These are phyloP conservation scores for Prosopis cineraria DNA, from an alignment of 306 rosid species.

Conservation along the genomic window DNA sequence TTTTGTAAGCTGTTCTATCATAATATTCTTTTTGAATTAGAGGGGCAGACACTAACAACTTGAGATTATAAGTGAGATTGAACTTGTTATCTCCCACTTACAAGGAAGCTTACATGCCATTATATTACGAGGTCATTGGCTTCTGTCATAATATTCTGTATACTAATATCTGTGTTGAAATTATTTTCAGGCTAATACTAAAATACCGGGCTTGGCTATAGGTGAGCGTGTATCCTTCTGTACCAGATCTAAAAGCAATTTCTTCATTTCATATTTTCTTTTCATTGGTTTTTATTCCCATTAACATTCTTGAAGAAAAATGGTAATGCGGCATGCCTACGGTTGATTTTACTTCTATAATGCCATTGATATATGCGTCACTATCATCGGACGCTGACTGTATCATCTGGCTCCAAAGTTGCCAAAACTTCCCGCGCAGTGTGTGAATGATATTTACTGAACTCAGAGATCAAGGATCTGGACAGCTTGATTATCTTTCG, in stretches of 20 bases:
- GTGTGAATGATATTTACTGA: background rate
- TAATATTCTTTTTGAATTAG: too few relatives aligned
- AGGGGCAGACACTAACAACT: too few relatives aligned
- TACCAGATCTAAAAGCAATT: background rate
- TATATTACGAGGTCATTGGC: too few relatives aligned
- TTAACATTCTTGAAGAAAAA: too few relatives aligned
- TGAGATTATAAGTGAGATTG: too few relatives aligned
- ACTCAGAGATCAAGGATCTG: background rate
- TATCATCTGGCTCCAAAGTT: background rate
- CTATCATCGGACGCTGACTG: too few relatives aligned
- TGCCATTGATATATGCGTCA: conserved; percentile 1
- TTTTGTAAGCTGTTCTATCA: too few relatives aligned
- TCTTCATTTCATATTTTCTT: background rate
- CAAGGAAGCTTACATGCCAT: too few relatives aligned
- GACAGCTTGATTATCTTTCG: background rate
- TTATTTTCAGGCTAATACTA: background rate
- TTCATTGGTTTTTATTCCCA: too few relatives aligned
- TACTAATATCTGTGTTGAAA: background rate
- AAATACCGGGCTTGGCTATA: background rate
- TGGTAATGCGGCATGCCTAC: too few relatives aligned
- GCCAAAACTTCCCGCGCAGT: background rate
- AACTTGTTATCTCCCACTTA: too few relatives aligned
- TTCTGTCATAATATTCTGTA: too few relatives aligned
- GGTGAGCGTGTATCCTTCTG: background rate
- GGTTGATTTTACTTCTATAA: background rate